A percentile compares a stretch with the other conserved stretches of the same genome.
Evolutionary conservation across 257 asterid genomes (phyloP).

Genomic region (Gentiana dahurica): DNA sequence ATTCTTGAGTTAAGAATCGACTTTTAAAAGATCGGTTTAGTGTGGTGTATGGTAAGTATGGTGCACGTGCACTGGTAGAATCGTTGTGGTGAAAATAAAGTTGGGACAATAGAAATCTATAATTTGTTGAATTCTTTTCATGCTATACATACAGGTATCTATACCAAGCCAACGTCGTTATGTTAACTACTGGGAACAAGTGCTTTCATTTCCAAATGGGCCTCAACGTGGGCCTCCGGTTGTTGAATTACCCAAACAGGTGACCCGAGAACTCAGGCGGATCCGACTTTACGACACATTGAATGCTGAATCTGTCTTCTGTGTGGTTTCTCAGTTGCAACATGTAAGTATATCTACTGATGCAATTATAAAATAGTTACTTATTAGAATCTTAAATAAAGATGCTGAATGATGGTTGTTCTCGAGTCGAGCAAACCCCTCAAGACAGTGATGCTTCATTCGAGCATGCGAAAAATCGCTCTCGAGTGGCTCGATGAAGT

Average conservation of each 20-base stretch:
- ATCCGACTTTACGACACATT: slow-evolving; percentile 55
- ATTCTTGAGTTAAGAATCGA: too few relatives aligned
- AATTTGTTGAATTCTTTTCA: too few relatives aligned
- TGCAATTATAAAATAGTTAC: background rate
- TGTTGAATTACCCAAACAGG: slow-evolving; percentile 42
- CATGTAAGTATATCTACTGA: slow-evolving; percentile 23
- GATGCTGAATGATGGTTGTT: background rate
- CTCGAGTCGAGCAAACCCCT: too few relatives aligned
- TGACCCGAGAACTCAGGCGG: slow-evolving; percentile 44
- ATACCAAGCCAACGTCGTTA: slow-evolving; percentile 83
- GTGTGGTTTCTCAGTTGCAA: slow-evolving; percentile 55
- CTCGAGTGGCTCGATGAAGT: too few relatives aligned
- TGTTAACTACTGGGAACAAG: slow-evolving; percentile 62
- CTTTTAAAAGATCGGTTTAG: too few relatives aligned
- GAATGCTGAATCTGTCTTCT: slow-evolving; percentile 40
- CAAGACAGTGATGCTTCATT: too few relatives aligned
- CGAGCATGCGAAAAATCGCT: too few relatives aligned
- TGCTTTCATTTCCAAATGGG: slow-evolving; percentile 25
- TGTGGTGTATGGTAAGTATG: too few relatives aligned
- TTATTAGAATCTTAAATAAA: background rate
- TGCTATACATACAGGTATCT: slow-evolving; percentile 35
- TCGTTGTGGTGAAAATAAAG: too few relatives aligned
- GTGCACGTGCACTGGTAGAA: too few relatives aligned
- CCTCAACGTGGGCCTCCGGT: slow-evolving; percentile 20
- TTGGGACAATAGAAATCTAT: too few relatives aligned